These are phyloP conservation scores for Ustulina deusta DNA, from an alignment of 2,329 filamentous ascomycete species.

Conservation along the genomic window DNA sequence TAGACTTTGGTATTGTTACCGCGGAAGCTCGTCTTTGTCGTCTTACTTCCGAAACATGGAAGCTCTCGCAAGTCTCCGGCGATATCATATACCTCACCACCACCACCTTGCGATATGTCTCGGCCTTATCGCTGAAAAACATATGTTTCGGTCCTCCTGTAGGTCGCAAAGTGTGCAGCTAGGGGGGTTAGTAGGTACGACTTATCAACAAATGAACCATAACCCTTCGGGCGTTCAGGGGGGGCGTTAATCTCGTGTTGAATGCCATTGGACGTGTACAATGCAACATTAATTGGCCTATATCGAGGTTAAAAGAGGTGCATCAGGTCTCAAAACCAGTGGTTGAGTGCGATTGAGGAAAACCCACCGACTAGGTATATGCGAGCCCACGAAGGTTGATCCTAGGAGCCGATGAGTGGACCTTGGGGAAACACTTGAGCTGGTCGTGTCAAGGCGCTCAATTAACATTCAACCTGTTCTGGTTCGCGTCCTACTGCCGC, in stretches of 20 bases:
- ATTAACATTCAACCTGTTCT: conserved; percentile 16
- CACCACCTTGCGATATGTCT: conserved; percentile 16
- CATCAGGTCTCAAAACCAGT: conserved; percentile 16
- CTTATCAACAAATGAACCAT: conserved; percentile 2
- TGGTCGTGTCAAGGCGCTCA: conserved; percentile 17
- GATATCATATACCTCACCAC: conserved; percentile 5
- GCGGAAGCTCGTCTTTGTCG: conserved; percentile 17
- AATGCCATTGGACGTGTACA: conserved; percentile 4
- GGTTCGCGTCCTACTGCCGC: conserved; percentile 15
- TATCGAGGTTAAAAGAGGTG: conserved; percentile 5
- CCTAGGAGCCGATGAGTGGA: conserved; percentile 10
- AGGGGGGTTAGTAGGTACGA: conserved; percentile 4
- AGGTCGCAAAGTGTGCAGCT: conserved; percentile 16
- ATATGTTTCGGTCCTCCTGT: conserved; percentile 1
- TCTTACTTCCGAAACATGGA: conserved; percentile 8
- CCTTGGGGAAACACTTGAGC: conserved; percentile 2
- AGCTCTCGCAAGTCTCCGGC: conserved; percentile 17
- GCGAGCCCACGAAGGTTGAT: conserved; percentile 25
- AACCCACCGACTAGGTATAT: conserved; percentile 16
- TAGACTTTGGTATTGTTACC: conserved; percentile 20
- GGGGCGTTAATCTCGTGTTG: conserved; percentile 3
- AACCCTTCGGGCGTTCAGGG: conserved; percentile 1
- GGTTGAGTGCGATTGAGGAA: conserved; percentile 7
- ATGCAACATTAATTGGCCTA: conserved; percentile 22
- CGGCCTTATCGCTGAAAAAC: conserved; percentile 7